Percentiles rank a stretch among this genome's conserved stretches.
phyloP scores from a whole-genome alignment of 2,329 filamentous ascomycete genomes.

The Daldinia sp. region DNA sequence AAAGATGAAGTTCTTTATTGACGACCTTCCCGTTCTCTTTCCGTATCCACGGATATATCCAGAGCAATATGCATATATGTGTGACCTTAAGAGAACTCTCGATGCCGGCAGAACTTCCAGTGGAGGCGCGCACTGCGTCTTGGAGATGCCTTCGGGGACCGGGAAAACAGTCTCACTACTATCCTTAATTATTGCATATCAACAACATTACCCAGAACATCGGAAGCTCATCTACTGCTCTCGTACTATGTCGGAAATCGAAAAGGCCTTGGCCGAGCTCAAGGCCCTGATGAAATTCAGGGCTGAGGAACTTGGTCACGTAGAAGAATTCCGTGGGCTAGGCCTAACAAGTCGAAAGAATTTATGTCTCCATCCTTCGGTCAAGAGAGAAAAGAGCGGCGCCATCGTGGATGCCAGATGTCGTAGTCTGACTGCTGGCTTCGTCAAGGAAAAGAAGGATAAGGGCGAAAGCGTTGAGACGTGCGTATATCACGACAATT shows the following conservation, averaged over 20 bases:
- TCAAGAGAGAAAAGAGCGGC: conserved; percentile 96
- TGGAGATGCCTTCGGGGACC: conserved; percentile 99
- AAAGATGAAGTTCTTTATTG: conserved; percentile 84
- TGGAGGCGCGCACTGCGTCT: conserved; percentile 81
- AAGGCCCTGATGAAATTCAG: conserved; percentile 96
- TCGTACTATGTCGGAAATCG: conserved; percentile 99
- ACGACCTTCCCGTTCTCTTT: conserved; percentile 62
- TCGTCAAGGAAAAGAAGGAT: conserved; percentile 97
- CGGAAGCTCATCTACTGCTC: conserved; percentile 99
- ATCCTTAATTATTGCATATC: conserved; percentile 96
- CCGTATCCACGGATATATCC: conserved; percentile 60
- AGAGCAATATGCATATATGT: conserved; percentile 85
- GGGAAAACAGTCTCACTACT: conserved; percentile 97
- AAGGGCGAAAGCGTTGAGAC: conserved; percentile 93
- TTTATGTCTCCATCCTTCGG: conserved; percentile 92
- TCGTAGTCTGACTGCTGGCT: conserved; percentile 93
- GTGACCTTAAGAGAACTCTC: conserved; percentile 86
- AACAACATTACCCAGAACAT: conserved; percentile 91
- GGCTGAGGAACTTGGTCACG: conserved; percentile 85
- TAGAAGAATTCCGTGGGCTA: conserved; percentile 92
- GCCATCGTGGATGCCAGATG: conserved; percentile 95
- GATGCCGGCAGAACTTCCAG: conserved; percentile 72
- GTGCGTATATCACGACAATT: conserved; percentile 97
- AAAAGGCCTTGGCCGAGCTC: conserved; percentile 93
- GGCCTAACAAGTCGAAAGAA: conserved; percentile 98